Evolutionary conservation across 1,284 basidiomycete species (phyloP).

Genomic region (Amylostereum chailletii): DNA sequence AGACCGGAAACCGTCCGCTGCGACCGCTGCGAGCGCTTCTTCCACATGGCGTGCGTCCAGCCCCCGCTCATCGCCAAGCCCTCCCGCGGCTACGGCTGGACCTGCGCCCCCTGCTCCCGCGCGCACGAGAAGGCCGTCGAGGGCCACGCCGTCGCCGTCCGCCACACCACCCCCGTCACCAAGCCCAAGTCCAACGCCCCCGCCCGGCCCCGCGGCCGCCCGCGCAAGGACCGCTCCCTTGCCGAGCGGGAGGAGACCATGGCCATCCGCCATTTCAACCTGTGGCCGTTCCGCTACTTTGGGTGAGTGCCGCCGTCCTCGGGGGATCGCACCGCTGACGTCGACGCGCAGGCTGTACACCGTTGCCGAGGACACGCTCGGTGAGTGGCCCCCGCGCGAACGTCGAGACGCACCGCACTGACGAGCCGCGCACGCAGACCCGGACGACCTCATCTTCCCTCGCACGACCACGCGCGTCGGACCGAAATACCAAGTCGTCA

Average conservation of each 20-base stretch:
- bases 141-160: conserved; percentile 43
- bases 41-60: conserved; percentile 92
- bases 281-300: conserved; percentile 97
- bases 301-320: conserved; percentile 48
- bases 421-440: conserved; percentile 41
- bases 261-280: conserved; percentile 75
- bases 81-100: conserved; percentile 96
- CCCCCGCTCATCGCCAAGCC: conserved; percentile 95
- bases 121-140: conserved; percentile 86
- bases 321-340: not conserved
- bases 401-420: not conserved
- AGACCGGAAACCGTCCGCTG: conserved; percentile 89
- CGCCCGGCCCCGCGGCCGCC: conserved; percentile 57
- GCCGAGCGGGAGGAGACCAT: conserved; percentile 72
- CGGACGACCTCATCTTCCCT: conserved; percentile 92
- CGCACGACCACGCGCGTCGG: conserved; percentile 84
- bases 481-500: conserved; percentile 73
- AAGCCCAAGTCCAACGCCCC: conserved; percentile 64
- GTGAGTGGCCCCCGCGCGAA: conserved; percentile 30
- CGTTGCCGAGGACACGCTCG: conserved; percentile 84
- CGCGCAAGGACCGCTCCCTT: conserved; percentile 58
- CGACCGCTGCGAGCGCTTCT: conserved; percentile 89
- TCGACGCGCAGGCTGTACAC: conserved; percentile 65
- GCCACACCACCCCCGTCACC: conserved; percentile 38
- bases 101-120: conserved; percentile 87